Percentiles rank a stretch among this genome's conserved stretches.
Conservation (phyloP, 306 rosid species). For the Argentina anserina region DNA sequence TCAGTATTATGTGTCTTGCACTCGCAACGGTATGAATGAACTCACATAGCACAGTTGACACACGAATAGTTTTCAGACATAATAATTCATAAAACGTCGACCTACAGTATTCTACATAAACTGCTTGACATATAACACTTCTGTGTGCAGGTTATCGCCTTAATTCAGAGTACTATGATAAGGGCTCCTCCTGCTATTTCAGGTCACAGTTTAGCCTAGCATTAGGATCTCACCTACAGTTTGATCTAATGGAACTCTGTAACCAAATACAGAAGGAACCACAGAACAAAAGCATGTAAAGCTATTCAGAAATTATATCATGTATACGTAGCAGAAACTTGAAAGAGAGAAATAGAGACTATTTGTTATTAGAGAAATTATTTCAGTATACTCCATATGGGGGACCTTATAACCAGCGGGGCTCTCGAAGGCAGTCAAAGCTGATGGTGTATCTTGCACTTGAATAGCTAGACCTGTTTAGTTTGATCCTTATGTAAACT, state of each 20-base stretch:
- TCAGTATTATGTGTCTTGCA: slow-evolving; percentile 72
- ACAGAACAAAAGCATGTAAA: neutral
- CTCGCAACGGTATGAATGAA: slow-evolving; percentile 45
- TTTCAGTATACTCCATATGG: neutral
- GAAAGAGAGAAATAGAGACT: neutral
- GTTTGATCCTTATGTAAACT: neutral
- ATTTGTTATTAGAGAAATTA: neutral
- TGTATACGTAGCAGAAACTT: neutral
- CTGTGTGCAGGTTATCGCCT: slow-evolving; percentile 59
- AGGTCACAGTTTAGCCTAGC: slow-evolving; percentile 19
- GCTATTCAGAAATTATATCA: neutral
- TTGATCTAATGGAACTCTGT: neutral
- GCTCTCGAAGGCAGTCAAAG: neutral
- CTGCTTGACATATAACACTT: neutral
- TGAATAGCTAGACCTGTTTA: neutral
- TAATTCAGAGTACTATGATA: slow-evolving; percentile 59
- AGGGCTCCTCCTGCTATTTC: slow-evolving; percentile 35
- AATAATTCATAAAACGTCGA: neutral
- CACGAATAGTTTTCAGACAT: neutral
- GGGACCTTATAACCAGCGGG: neutral
- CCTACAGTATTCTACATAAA: neutral
- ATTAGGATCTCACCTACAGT: neutral
- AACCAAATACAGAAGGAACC: neutral
- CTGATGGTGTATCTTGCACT: neutral
- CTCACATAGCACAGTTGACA: neutral